Base-by-base conservation (phyloP, 108 stramenopile species). In the Cyclotella baltica region DNA sequence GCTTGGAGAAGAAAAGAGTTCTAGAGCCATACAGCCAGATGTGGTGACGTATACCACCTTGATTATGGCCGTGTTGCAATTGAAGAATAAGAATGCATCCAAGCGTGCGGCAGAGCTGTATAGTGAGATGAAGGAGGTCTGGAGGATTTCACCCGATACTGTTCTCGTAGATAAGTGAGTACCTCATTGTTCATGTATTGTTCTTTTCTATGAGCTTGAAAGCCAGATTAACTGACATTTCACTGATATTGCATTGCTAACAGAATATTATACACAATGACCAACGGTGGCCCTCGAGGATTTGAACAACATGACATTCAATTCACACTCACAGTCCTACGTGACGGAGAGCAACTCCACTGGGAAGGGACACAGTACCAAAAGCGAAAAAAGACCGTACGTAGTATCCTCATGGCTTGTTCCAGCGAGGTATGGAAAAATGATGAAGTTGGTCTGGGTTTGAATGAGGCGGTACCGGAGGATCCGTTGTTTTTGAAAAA, bases 31-130 rank as follows among this genome's bases (percentile, higher is more conserved):
- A 25, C 55, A 50, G 15, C 93, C 91, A 25, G 90, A 92, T 85
- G 89, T 95, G 37, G 82, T 90, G 30, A 87, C 93, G 4, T 95
- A 85, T 55, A 90, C 91, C n/a, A 86, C 82, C 15, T 67, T 95
- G 62, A 91, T 95, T 28, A 68, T 75, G 30, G 75, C 86, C 9
- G 73, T 86, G 15, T 61, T 95, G 71, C 79, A 87, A 59, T 77
- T 84, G 67, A 76, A 78, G 38, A 83, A 73, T 28, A 68, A 66
- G 46, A 75, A 79, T 47, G 83, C 88, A 52, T 78, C 76, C 6
- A 77, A 75, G 35, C 69, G 65, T 47, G 89, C 88, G 18, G 53
- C 46, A 15, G 59, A 78, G 28, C 59, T 92, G 31, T 95, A 95
- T 81, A 61, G 70, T 25, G 86, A 90, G 13, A 95, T 95, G 93